Conservation (phyloP, 345 rosid genomes). For the Stellera chamaejasme region DNA sequence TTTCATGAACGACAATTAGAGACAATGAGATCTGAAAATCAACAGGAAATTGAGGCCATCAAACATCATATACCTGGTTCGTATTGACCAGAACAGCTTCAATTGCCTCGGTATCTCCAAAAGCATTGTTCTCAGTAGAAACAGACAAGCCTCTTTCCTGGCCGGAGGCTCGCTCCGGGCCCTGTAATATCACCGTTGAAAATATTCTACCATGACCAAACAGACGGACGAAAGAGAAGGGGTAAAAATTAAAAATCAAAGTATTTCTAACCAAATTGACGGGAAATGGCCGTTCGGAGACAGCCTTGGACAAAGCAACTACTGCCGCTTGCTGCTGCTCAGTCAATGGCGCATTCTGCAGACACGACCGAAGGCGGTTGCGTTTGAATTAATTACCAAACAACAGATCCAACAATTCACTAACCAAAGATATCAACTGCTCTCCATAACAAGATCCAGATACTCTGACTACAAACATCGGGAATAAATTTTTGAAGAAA, state of each 20-base stretch:
- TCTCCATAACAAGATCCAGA: constrained; percentile 6
- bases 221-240: neutral
- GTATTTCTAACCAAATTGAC: constrained; percentile 43
- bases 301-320: constrained; percentile 50
- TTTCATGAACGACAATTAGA: neutral
- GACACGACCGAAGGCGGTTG: neutral
- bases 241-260: neutral
- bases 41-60: neutral
- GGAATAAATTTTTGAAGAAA: neutral
- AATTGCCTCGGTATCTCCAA: constrained; percentile 55
- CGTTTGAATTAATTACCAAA: neutral
- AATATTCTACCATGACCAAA: constrained; percentile 2
- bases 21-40: neutral
- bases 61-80: constrained; percentile 41
- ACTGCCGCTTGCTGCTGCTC: constrained; percentile 83
- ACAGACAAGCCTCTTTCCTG: constrained; percentile 59
- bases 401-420: constrained; percentile 2
- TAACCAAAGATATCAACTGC: neutral
- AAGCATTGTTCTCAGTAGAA: constrained; percentile 28
- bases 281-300: constrained; percentile 81
- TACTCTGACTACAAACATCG: neutral
- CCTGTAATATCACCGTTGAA: constrained; percentile 26
- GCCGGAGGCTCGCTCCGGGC: constrained; percentile 45
- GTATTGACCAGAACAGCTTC: constrained; percentile 85
- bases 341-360: constrained; percentile 71